Evolutionary conservation across 2,329 filamentous ascomycete species (phyloP).

Genomic region (Aspergillus sp.): DNA sequence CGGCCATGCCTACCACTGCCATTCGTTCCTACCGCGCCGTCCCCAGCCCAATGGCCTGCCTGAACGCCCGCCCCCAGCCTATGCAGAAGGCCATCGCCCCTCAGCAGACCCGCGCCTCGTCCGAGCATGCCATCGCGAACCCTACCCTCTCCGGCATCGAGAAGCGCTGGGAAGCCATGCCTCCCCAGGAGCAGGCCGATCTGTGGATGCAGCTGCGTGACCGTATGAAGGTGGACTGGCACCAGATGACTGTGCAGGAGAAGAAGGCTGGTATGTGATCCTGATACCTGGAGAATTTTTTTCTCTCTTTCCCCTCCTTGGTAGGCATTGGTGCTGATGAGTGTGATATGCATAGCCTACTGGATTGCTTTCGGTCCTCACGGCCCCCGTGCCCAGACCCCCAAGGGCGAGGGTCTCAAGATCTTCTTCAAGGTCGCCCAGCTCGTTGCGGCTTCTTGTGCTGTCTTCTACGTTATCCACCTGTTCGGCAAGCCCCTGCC

Average conservation of each 20-base stretch:
- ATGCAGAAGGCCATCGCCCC: constrained; percentile 31
- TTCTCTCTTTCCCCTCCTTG: too few relatives aligned
- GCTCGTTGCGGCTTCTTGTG: constrained; percentile 60
- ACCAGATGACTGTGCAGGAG: constrained; percentile 88
- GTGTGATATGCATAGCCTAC: constrained; percentile 61
- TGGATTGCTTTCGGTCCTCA: constrained; percentile 98
- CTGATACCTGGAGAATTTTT: background rate
- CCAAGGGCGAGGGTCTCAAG: constrained; percentile 77
- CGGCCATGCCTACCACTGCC: constrained; percentile 29
- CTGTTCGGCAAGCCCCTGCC: constrained; percentile 65
- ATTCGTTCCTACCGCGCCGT: constrained; percentile 24
- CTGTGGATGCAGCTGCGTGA: constrained; percentile 98
- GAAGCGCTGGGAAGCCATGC: constrained; percentile 98
- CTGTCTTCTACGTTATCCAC: constrained; percentile 67
- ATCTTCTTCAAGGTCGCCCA: constrained; percentile 66
- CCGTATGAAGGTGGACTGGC: constrained; percentile 98
- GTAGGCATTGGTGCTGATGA: background rate
- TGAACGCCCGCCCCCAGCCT: constrained; percentile 29
- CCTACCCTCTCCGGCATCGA: constrained; percentile 96
- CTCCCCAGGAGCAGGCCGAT: constrained; percentile 97
- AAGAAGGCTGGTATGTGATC: constrained; percentile 91
- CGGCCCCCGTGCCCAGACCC: constrained; percentile 75
- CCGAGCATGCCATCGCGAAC: constrained; percentile 92
- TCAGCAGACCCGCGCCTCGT: constrained; percentile 51
- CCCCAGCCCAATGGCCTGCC: constrained; percentile 30